Percentiles rank a stretch among this genome's conserved stretches.
Evolutionary conservation across 495 filamentous ascomycete genomes (phyloP).

Genomic region (Bathelium albidoporum): DNA sequence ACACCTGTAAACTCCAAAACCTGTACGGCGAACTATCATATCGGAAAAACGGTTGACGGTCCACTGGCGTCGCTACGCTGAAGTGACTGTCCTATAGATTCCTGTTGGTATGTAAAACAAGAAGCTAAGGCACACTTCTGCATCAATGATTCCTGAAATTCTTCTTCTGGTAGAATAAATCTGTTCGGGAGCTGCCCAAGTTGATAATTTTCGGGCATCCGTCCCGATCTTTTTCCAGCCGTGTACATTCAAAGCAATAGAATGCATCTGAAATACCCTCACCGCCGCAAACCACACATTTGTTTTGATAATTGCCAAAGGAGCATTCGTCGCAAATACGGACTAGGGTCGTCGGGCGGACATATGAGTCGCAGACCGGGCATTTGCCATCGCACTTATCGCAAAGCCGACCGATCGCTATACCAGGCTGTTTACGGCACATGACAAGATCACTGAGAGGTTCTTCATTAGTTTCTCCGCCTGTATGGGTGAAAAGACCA

Average conservation of each 20-base stretch:
- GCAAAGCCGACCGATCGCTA: constrained; percentile 96
- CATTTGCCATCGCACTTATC: constrained; percentile 99
- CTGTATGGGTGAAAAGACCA: not conserved
- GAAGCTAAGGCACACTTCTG: not conserved
- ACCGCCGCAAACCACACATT: constrained; percentile 96
- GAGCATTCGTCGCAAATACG: constrained; percentile 98
- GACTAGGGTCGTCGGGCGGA: constrained; percentile 91
- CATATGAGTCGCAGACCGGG: constrained; percentile 97
- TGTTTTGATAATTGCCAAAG: constrained; percentile 99
- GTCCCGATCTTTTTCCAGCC: constrained; percentile 93
- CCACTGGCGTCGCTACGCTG: not conserved
- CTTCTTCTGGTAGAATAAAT: constrained; percentile 82
- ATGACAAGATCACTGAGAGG: constrained; percentile 83
- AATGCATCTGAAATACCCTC: constrained; percentile 99
- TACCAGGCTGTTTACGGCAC: constrained; percentile 98
- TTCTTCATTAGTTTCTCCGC: constrained; percentile 22
- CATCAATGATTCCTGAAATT: constrained; percentile 26
- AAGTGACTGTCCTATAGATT: too few relatives aligned
- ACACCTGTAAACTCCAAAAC: not conserved
- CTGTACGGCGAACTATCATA: not conserved
- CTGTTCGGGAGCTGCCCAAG: constrained; percentile 84
- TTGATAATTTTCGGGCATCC: constrained; percentile 99
- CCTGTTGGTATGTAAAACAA: not conserved
- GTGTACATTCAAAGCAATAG: constrained; percentile 98
- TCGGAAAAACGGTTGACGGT: not conserved